Evolutionary conservation across 2,329 filamentous ascomycete genomes (phyloP).

Genomic region (Leptoxyphium fumago): DNA sequence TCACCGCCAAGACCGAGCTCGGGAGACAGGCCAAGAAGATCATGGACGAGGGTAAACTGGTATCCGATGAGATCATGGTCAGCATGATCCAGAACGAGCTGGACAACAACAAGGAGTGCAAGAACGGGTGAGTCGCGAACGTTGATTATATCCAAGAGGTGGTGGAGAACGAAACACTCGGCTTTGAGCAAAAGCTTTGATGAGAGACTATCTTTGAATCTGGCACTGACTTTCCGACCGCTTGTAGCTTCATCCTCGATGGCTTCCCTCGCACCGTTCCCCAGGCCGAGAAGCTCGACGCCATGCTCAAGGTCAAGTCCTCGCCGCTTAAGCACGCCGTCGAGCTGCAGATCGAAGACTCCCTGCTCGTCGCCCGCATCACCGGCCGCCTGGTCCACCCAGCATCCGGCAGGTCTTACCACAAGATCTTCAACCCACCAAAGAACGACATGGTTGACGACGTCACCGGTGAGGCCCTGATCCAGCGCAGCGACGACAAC

Average conservation of each 20-base stretch:
- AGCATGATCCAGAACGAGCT: slow-evolving; percentile 99
- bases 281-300: slow-evolving; percentile 86
- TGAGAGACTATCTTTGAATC: not conserved
- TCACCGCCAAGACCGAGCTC: slow-evolving; percentile 89
- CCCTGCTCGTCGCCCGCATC: slow-evolving; percentile 84
- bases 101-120: slow-evolving; percentile 85
- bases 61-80: slow-evolving; percentile 98
- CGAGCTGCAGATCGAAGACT: slow-evolving; percentile 93
- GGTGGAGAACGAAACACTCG: too few relatives aligned
- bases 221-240: not conserved
- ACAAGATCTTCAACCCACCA: slow-evolving; percentile 97
- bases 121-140: slow-evolving; percentile 60
- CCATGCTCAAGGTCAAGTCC: slow-evolving; percentile 66
- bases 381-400: slow-evolving; percentile 93
- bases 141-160: too few relatives aligned
- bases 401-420: slow-evolving; percentile 89
- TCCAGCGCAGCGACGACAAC: slow-evolving; percentile 96
- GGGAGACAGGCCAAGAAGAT: slow-evolving; percentile 99
- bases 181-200: not conserved
- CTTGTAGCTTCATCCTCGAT: slow-evolving; percentile 82
- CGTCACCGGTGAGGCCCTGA: slow-evolving; percentile 85
- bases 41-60: slow-evolving; percentile 95
- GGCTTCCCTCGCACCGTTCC: slow-evolving; percentile 95
- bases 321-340: slow-evolving; percentile 88
- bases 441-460: slow-evolving; percentile 92